Conservation (phyloP, 805 yeast species). For the Cyberlindnera japonica region DNA sequence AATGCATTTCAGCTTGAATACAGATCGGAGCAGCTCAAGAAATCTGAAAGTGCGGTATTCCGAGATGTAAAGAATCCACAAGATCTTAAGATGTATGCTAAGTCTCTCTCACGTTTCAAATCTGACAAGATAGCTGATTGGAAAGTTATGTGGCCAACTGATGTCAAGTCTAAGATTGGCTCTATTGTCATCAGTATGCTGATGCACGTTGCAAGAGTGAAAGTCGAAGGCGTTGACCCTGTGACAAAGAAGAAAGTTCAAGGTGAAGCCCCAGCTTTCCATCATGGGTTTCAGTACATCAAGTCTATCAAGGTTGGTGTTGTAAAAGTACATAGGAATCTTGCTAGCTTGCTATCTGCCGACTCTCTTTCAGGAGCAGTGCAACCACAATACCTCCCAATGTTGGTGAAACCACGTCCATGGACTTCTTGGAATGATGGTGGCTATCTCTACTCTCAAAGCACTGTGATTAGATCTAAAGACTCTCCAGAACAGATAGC, state of each 20-base stretch:
- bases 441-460: constrained; percentile 70
- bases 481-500: constrained; percentile 89
- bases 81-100: constrained; percentile 25
- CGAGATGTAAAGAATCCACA: constrained; percentile 44
- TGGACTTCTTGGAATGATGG: constrained; percentile 85
- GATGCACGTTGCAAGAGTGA: constrained; percentile 77
- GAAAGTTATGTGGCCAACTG: constrained; percentile 50
- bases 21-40: constrained; percentile 61
- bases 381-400: constrained; percentile 86
- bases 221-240: constrained; percentile 80
- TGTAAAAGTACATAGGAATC: constrained; percentile 65
- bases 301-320: constrained; percentile 81
- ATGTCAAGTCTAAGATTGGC: constrained; percentile 69
- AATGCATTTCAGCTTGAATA: constrained; percentile 82
- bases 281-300: constrained; percentile 79
- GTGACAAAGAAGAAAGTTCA: constrained; percentile 59
- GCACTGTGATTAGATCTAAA: constrained; percentile 66
- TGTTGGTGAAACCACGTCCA: constrained; percentile 86
- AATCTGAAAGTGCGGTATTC: constrained; percentile 51
- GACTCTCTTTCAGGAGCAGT: constrained; percentile 61
- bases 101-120: constrained; percentile 31
- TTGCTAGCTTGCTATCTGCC: constrained; percentile 63
- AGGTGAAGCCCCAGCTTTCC: constrained; percentile 85
- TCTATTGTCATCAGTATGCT: constrained; percentile 71
- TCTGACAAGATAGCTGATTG: constrained; percentile 34